These are phyloP conservation scores for Chamaecyparis obtusa DNA, from an alignment of 75 land plant genomes.

Conservation along the genomic window DNA sequence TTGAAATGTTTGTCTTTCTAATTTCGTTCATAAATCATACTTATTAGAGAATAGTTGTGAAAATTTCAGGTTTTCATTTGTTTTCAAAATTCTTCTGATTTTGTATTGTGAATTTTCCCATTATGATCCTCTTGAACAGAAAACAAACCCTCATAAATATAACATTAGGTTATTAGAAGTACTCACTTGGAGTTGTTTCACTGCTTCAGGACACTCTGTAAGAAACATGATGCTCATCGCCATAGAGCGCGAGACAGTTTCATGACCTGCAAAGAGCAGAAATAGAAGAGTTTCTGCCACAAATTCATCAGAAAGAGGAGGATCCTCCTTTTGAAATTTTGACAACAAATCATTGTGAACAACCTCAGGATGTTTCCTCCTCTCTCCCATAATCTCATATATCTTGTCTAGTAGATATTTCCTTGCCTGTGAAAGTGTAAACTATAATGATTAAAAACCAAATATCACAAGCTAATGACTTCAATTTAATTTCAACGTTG, in stretches of 20 bases:
- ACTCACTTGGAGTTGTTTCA: conserved; percentile 3
- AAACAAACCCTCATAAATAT: no score
- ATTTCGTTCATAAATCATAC: no score
- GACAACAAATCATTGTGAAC: background rate
- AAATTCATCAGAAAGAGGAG: background rate
- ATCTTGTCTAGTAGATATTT: conserved; percentile 1
- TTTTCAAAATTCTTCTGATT: no score
- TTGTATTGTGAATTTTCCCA: no score
- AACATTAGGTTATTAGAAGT: background rate
- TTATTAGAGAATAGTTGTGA: no score
- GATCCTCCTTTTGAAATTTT: background rate
- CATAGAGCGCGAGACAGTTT: background rate
- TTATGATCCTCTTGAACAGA: no score
- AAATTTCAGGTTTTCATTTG: no score
- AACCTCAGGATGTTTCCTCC: background rate
- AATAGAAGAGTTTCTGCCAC: background rate
- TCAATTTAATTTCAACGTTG: background rate
- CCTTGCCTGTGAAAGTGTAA: background rate
- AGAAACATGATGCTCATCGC: conserved; percentile 1
- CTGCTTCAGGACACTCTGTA: background rate
- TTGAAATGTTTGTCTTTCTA: no score
- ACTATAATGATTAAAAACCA: background rate
- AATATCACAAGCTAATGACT: background rate
- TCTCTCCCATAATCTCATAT: background rate
- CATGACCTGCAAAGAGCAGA: conserved; percentile 5